Conservation (phyloP, 2,329 filamentous ascomycete genomes). For the Verticillium nubilum region DNA sequence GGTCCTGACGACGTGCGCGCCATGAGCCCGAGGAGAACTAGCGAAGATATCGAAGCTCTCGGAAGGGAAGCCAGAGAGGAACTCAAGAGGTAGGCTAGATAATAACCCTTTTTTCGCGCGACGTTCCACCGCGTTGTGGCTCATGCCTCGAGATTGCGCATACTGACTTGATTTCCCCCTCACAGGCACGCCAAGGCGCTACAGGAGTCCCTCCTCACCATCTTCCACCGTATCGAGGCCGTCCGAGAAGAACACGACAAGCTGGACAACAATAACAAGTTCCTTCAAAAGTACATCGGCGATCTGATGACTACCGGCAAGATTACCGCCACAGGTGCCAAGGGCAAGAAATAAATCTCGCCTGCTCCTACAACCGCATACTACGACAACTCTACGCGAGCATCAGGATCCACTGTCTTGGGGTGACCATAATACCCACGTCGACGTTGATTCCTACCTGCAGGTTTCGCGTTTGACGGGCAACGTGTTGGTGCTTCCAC, state of each 20-base stretch:
- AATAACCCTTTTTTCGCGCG: not conserved
- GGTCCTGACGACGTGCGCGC: conserved; percentile 84
- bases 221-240: conserved; percentile 90
- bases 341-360: conserved; percentile 46
- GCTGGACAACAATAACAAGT: conserved; percentile 93
- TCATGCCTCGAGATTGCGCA: not conserved
- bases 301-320: conserved; percentile 87
- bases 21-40: conserved; percentile 91
- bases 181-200: conserved; percentile 81
- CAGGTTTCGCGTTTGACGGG: not conserved
- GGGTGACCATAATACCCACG: not conserved
- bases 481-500: not conserved
- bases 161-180: not conserved
- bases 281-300: conserved; percentile 95
- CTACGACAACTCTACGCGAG: not conserved
- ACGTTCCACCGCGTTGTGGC: not conserved
- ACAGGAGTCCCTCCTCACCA: conserved; percentile 81
- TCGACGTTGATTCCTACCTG: not conserved
- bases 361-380: not conserved
- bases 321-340: conserved; percentile 54
- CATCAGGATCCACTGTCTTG: not conserved
- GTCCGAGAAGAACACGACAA: conserved; percentile 95
- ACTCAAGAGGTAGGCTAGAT: conserved; percentile 47
- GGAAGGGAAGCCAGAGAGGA: conserved; percentile 74
- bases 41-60: conserved; percentile 83